Conservation (phyloP, 345 rosid genomes). For the Lumnitzera littorea region DNA sequence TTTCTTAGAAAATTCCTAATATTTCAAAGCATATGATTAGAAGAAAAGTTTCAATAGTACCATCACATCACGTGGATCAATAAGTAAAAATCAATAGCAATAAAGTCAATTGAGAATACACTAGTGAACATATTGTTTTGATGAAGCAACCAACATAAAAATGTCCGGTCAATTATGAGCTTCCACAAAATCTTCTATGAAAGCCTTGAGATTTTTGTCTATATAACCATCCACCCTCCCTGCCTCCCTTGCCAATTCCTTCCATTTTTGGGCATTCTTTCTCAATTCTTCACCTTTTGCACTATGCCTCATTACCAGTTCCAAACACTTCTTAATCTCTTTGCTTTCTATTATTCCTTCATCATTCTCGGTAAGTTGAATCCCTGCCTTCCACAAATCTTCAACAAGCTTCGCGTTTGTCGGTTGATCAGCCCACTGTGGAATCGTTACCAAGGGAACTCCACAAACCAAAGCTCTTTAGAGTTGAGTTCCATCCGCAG, state of each 20-base stretch:
- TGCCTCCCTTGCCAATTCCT: conserved; percentile 30
- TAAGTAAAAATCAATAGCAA: too few relatives aligned
- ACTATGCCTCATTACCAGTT: conserved; percentile 32
- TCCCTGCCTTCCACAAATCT: conserved; percentile 43
- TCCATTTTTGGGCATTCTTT: conserved; percentile 38
- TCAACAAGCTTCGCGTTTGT: conserved; percentile 48
- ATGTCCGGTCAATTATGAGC: too few relatives aligned
- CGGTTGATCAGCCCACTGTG: conserved; percentile 30
- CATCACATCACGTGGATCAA: too few relatives aligned
- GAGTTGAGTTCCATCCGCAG: conserved; percentile 3
- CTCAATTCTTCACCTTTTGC: conserved; percentile 19
- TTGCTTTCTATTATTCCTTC: conserved; percentile 34
- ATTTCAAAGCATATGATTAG: too few relatives aligned
- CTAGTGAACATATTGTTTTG: too few relatives aligned
- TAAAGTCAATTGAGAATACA: too few relatives aligned
- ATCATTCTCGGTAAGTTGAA: conserved; percentile 29
- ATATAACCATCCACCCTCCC: conserved; percentile 40
- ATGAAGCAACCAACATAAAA: too few relatives aligned
- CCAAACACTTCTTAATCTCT: conserved; percentile 49
- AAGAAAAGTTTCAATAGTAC: too few relatives aligned
- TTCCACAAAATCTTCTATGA: conserved; percentile 6
- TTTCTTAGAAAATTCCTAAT: too few relatives aligned
- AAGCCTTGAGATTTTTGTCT: conserved; percentile 36
- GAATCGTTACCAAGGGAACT: background rate
- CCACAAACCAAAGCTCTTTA: conserved; percentile 4